Percentiles rank a stretch among this genome's conserved stretches.
Evolutionary conservation across 164 flowering plant species (phyloP).

Genomic region (grape (Vitis vinifera)): DNA sequence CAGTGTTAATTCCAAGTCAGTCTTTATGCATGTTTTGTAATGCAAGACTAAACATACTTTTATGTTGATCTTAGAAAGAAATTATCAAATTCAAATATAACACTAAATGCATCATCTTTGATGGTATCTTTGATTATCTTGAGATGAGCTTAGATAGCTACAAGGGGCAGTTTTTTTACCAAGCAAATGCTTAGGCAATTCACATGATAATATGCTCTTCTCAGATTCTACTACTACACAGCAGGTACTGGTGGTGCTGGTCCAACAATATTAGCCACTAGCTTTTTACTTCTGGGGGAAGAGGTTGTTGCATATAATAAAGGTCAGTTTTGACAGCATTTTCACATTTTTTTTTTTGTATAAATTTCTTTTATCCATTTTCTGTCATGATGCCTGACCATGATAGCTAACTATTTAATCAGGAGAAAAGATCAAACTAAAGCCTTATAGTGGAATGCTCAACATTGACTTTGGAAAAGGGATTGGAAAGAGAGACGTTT

Average conservation of each 20-base stretch:
- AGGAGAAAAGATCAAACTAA: conserved; percentile 79
- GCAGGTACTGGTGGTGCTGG: conserved; percentile 99
- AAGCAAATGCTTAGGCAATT: conserved; percentile 1
- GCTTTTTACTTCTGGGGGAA: conserved; percentile 95
- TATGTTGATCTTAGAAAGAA: not conserved
- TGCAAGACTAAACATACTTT: not conserved
- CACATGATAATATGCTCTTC: conserved; percentile 12
- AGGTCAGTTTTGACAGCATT: conserved; percentile 44
- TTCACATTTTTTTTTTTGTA: not conserved
- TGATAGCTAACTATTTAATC: conserved; percentile 20
- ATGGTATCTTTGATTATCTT: not conserved
- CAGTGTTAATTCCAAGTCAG: too few species aligned
- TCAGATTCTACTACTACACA: conserved; percentile 90
- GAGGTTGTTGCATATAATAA: conserved; percentile 89
- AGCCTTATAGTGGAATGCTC: conserved; percentile 90
- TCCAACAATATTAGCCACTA: conserved; percentile 94
- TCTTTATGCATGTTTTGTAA: too few species aligned
- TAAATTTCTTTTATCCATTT: not conserved
- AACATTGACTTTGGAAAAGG: conserved; percentile 93
- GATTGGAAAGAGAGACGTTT: conserved; percentile 83
- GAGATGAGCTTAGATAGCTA: not conserved
- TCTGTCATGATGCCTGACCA: conserved; percentile 6
- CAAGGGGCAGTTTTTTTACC: not conserved
- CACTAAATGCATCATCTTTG: not conserved
- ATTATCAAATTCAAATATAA: not conserved